Evolutionary conservation across 2,329 filamentous ascomycete species (phyloP), one percentile per base, ranked within the genome.

Genomic region (Claviceps paspali): DNA sequence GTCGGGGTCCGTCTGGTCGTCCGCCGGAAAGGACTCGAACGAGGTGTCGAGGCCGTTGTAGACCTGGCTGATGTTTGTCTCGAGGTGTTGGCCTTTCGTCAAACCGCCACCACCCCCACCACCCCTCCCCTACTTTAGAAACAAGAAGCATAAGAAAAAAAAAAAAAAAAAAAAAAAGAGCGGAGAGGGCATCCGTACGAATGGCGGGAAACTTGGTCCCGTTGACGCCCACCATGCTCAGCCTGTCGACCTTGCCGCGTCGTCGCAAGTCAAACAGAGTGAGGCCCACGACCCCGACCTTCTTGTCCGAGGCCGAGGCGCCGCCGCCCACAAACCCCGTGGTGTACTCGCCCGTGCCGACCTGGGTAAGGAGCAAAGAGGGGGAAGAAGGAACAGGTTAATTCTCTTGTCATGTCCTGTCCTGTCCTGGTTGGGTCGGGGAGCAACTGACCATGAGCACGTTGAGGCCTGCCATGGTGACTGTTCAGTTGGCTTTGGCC

Each of bases 311-410:
- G 9, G 73, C 79, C 4, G 85, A 93, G 36, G 78, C 80, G 41
- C 79, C 81, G 42, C 77, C 79, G 40, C 83, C 85, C 40, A 94
- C 86, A 49, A 91, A 95, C 40, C 87, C 87, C 30, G 88, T 95
- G 50, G 88, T 95, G 69, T 95, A 95, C 70, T 95, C 87, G 52
- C 87, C 88, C 9, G 87, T 94, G 46, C 87, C 87, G 41, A 94
- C 74, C 81, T 79, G 42, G 14, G 9, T 17, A 14, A 6, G 14
- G 11, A 14, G 11, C 18, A 5, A 24, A 14, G 17, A 17, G 40
- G 40, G 5, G 5, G 21, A 29, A 8, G n/a, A n/a, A n/a, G n/a
- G n/a, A n/a, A n/a, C n/a, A n/a, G n/a, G n/a, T n/a, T n/a, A n/a
- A n/a, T n/a, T n/a, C n/a, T n/a, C n/a, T n/a, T n/a, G n/a, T n/a